phyloP scores from a whole-genome alignment of 225 moss, liverwort and hornwort species.

The Neckera pumila region DNA sequence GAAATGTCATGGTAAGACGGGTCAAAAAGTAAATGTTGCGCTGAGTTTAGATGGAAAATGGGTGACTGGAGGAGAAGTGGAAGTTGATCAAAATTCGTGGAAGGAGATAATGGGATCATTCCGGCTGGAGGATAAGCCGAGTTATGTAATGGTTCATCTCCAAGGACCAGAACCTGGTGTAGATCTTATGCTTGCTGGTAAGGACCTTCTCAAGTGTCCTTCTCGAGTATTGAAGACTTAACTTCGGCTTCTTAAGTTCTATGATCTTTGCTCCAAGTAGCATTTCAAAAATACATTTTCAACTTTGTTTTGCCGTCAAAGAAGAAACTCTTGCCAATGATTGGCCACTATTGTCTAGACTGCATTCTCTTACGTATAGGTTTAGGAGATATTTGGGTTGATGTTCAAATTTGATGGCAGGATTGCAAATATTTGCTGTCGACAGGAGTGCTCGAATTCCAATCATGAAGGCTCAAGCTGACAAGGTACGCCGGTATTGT shows the following conservation, averaged over 20 bases:
- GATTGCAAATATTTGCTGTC: slow-evolving; percentile 83
- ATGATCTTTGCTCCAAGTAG: not conserved
- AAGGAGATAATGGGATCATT: slow-evolving; percentile 70
- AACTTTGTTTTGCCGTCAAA: not conserved
- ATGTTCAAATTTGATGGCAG: slow-evolving; percentile 17
- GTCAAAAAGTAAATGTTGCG: slow-evolving; percentile 64
- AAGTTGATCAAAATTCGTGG: slow-evolving; percentile 52
- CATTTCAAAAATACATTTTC: no score
- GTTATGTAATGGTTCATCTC: slow-evolving; percentile 57
- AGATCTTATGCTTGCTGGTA: slow-evolving; percentile 72
- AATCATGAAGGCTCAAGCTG: slow-evolving; percentile 45
- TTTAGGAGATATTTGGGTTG: not conserved
- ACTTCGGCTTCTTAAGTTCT: not conserved
- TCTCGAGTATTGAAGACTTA: not conserved
- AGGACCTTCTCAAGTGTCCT: slow-evolving; percentile 5
- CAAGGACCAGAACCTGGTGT: slow-evolving; percentile 90
- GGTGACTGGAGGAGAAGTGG: slow-evolving; percentile 71
- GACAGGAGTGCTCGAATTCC: slow-evolving; percentile 59
- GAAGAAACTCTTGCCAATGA: not conserved
- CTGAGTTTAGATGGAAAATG: slow-evolving; percentile 68
- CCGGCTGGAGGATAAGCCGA: slow-evolving; percentile 53
- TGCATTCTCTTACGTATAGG: not conserved
- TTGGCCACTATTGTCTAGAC: not conserved
- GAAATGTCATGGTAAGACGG: slow-evolving; percentile 10
- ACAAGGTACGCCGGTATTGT: slow-evolving; percentile 38